These are phyloP conservation scores for Plasmodium gallinaceum DNA, from an alignment of 169 alveolate species.

Conservation along the genomic window DNA sequence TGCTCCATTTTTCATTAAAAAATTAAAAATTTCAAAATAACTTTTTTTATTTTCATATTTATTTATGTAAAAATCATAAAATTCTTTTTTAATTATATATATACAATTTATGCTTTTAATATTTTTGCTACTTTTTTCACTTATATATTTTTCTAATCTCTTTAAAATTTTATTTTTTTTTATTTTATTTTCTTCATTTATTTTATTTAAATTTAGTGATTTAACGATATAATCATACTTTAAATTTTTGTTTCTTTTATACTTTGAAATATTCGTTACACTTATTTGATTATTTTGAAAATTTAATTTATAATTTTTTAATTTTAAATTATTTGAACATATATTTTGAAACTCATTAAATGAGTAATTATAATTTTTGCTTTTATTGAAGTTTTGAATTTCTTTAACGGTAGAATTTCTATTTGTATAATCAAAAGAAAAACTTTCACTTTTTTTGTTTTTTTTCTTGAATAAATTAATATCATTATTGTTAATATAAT, in stretches of 20 bases:
- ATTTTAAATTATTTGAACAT: not conserved
- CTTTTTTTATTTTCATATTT: slow-evolving; percentile 31
- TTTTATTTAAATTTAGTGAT: not conserved
- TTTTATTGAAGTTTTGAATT: not conserved
- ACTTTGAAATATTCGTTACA: not conserved
- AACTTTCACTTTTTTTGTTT: too few relatives aligned
- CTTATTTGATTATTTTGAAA: not conserved
- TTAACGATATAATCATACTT: not conserved
- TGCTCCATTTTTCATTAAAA: slow-evolving; percentile 59
- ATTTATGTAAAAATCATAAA: slow-evolving; percentile 40
- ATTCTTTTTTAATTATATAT: slow-evolving; percentile 52
- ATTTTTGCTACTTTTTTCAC: slow-evolving; percentile 20
- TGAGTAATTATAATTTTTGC: slow-evolving; percentile 18
- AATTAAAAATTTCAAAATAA: slow-evolving; percentile 48
- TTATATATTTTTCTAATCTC: slow-evolving; percentile 35
- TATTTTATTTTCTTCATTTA: slow-evolving; percentile 10
- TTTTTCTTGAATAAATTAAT: not conserved
- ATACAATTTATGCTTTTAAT: slow-evolving; percentile 37
- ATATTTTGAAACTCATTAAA: not conserved
- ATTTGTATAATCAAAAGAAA: not conserved
- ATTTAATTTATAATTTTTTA: not conserved
- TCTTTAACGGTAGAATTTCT: not conserved
- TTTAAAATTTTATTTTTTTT: slow-evolving; percentile 34
- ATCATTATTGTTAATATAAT: not conserved
- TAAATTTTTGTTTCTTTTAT: not conserved